Percentiles rank a stretch among this genome's conserved stretches.
Conservation (phyloP, 2,329 filamentous ascomycete genomes). For the Exophiala dermatitidis region DNA sequence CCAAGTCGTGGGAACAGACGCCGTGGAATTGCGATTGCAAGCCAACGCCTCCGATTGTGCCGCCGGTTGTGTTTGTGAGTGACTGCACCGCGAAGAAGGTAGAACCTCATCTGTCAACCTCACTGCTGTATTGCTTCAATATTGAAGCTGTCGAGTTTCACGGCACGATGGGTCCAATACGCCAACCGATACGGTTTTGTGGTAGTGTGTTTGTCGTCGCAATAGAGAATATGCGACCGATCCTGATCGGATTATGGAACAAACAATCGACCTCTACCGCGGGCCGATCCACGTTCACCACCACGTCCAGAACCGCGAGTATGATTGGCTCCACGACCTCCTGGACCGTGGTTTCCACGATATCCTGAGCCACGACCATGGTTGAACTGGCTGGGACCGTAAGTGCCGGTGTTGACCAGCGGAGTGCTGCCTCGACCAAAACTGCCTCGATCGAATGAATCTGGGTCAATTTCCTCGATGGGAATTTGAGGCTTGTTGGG, state of each 20-base stretch:
- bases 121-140: background rate
- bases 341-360: conserved; percentile 12
- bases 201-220: conserved; percentile 8
- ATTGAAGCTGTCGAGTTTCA: background rate
- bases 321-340: conserved; percentile 11
- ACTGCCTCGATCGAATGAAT: conserved; percentile 40
- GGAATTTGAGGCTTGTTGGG: conserved; percentile 34
- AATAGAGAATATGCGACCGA: conserved; percentile 3
- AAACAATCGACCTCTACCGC: conserved; percentile 27
- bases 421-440: conserved; percentile 26
- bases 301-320: conserved; percentile 20
- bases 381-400: conserved; percentile 10
- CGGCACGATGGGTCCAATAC: background rate
- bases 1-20: conserved; percentile 12
- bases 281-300: conserved; percentile 22
- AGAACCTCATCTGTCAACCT: background rate
- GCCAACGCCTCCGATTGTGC: background rate
- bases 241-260: conserved; percentile 19
- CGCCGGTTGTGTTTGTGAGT: background rate
- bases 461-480: conserved; percentile 42
- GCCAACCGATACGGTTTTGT: background rate
- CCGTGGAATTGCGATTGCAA: conserved; percentile 6
- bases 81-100: background rate
- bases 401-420: conserved; percentile 23
- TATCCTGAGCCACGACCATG: conserved; percentile 8